Evolutionary conservation across 1,139 yeast species (phyloP).

Genomic region (Candida albicans): DNA sequence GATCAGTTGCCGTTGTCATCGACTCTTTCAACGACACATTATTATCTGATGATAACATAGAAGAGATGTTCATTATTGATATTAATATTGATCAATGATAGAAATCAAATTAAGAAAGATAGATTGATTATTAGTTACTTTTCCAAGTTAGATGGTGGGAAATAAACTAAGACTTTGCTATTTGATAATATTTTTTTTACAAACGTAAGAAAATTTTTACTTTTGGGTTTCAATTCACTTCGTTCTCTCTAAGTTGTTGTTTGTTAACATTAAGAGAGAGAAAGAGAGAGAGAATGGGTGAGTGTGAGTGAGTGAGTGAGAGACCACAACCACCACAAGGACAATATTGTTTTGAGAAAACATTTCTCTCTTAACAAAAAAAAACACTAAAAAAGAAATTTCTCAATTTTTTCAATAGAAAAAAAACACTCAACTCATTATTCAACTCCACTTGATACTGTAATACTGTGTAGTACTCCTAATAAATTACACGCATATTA

Average conservation of each 20-base stretch:
- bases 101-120: no score
- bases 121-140: neutral
- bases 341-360: no score
- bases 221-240: neutral
- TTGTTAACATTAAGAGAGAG: conserved; percentile 2
- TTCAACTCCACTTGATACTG: no score
- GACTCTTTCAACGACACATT: neutral
- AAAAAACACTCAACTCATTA: no score
- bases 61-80: conserved; percentile 37
- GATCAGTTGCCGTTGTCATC: neutral
- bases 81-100: neutral
- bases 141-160: no score
- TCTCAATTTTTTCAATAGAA: no score
- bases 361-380: no score
- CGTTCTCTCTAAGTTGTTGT: neutral
- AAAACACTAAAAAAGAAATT: neutral
- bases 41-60: conserved; percentile 37
- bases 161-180: no score
- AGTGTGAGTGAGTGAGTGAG: neutral
- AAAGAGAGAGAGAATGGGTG: neutral
- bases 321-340: no score
- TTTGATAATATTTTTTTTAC: neutral
- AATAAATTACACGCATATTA: no score
- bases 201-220: conserved; percentile 1
- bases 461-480: no score